phyloP scores from a whole-genome alignment of 306 rosid species.

The Biancaea sappan region DNA sequence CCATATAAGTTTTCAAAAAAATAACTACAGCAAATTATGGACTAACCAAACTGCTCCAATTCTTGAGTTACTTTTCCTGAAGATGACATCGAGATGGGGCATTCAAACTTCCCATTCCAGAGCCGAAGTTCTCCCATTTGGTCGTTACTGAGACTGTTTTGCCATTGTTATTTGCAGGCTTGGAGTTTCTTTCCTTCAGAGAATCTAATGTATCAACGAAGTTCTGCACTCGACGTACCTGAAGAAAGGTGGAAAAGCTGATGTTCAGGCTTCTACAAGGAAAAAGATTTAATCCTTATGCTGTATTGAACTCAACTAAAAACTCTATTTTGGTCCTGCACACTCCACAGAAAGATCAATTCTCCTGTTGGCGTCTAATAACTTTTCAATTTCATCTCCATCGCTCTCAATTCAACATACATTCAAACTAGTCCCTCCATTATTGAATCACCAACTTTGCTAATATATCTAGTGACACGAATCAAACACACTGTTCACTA shows the following conservation, averaged over 20 bases:
- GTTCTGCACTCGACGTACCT: slow-evolving; percentile 84
- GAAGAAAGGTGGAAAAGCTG: slow-evolving; percentile 26
- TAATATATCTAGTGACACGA: neutral
- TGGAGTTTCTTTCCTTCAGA: slow-evolving; percentile 63
- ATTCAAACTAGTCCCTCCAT: neutral
- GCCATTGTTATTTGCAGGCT: slow-evolving; percentile 45
- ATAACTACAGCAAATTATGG: slow-evolving; percentile 8
- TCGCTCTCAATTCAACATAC: neutral
- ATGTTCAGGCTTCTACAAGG: slow-evolving; percentile 26
- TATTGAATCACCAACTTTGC: neutral
- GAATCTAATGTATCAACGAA: slow-evolving; percentile 66
- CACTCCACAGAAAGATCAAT: neutral
- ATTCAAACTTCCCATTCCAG: slow-evolving; percentile 68
- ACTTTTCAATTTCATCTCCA: neutral
- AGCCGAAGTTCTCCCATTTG: slow-evolving; percentile 67
- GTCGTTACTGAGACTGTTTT: slow-evolving; percentile 63
- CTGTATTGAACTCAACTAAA: neutral
- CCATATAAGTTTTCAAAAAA: neutral
- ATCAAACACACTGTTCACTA: neutral
- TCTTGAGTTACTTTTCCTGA: slow-evolving; percentile 53
- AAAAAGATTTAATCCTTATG: neutral
- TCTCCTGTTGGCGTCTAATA: neutral
- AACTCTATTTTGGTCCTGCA: neutral
- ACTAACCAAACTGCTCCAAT: slow-evolving; percentile 56
- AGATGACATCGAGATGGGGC: slow-evolving; percentile 57